Base-by-base conservation (phyloP, 176 grass and related monocot genomes). In the Rhynchospora pubera region DNA sequence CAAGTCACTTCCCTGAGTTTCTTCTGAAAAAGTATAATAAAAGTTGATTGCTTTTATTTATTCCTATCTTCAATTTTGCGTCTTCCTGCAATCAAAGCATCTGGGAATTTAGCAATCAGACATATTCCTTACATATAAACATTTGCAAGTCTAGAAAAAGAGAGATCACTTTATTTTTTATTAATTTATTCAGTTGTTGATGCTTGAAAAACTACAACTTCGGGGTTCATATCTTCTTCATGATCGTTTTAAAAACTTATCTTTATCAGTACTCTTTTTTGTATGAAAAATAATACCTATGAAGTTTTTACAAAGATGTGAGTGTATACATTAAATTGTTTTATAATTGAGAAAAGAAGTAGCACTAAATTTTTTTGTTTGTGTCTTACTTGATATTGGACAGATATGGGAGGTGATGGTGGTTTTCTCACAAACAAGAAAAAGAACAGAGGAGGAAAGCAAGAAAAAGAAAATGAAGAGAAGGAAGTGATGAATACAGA, bases 381-480 rank as follows among this genome's bases (percentile, higher is more conserved):
- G 11, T 76, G 46, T 53, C 26, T 76, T 77, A 9, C 6, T 4
- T 1, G 12, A 19, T 74, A 59, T 5, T 62, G 48, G 28, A 57
- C 76, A 62, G 43, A 76, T 1, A 39, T 83, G 81, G 81, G 63
- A 58, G 52, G 81, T 71, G 39, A 70, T 5, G 23, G 72, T 14
- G 23, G 48, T 77, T 77, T 56, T 32, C 0, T 77, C 7, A 9
- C 72, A 77, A 77, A 77, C 50, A 56, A 77, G 22, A 77, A 14
- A 77, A 77, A 77, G 23, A 77, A 76, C 43, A 69, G 7, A 44
- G 65, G 30, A 46, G 62, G 46, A 13, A 63, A 83, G n/a, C 12
- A 85, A 82, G 58, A 45, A 43, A 42, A 55, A 60, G 78, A 55
- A n/a, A 91, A 88, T 81, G 84, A 19, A 62, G 57, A 87, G 5